Evolutionary conservation across 2,329 filamentous ascomycete species (phyloP), one percentile per base, ranked within the genome.

Genomic region (Ophiostoma piceae): DNA sequence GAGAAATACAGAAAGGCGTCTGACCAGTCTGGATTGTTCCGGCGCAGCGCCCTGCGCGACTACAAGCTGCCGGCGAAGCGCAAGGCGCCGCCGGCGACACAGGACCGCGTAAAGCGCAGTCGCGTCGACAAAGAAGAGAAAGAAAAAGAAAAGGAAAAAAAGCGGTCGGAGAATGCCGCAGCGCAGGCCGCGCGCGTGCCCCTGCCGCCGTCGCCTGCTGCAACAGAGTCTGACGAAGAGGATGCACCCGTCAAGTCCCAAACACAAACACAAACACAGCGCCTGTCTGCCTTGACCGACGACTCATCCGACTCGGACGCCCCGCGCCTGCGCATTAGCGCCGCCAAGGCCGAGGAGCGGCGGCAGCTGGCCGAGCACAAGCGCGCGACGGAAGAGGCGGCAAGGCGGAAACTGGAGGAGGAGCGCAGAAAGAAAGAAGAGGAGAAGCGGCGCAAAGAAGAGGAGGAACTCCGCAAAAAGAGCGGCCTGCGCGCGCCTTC

Each of bases 401-500:
- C 73, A 16, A 72, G 71, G 26, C 71, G 73, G 66, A 67, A 69
- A 22, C 74, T 76, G 54, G 73, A 74, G 22, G 74, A 75, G 68
- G 54, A 51, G 2, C 70, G 70, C 35, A 35, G 26, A 1, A 70
- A 71, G 2, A 66, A 73, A 22, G 73, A 77, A 32, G 75, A 75
- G 66, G 73, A 74, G 60, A 74, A 73, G 2, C 71, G 71, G 12
- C 74, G 67, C 5, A 70, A 68, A 70, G 72, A 74, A 68, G 73
- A 74, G 66, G 75, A 73, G 51, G 74, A 72, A 54, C 72, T 69
- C 12, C 71, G 67, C 26, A 29, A 29, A 6, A 69, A 68, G 26
- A 70, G 68, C 29, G 76, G 77, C 0, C 69, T 79, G 37, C 75
- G 78, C 47, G 69, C 54, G 9, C 77, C 78, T 2, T 54, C 47